These are phyloP conservation scores for Noccaea bulbosa DNA, from an alignment of 345 rosid genomes.

Conservation along the genomic window DNA sequence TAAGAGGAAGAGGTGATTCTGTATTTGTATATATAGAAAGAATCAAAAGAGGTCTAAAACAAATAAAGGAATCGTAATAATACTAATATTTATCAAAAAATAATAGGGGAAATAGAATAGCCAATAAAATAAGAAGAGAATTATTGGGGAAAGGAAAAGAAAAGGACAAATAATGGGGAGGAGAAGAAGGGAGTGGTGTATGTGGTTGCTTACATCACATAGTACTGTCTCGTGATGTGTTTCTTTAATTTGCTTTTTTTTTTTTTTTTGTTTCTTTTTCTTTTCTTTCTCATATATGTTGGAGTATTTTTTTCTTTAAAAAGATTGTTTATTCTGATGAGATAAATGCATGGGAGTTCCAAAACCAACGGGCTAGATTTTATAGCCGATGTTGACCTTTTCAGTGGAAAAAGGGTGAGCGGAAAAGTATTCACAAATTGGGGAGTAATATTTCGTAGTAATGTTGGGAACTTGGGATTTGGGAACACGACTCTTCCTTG, in stretches of 20 bases:
- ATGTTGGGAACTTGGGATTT: conserved; percentile 9
- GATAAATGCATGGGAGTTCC: conserved; percentile 43
- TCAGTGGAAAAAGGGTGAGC: neutral
- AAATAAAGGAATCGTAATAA: conserved; percentile 14
- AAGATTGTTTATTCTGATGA: conserved; percentile 12
- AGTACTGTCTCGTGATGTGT: conserved; percentile 48
- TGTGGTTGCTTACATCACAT: conserved; percentile 72
- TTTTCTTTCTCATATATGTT: neutral
- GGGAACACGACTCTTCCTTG: neutral
- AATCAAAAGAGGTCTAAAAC: conserved; percentile 33
- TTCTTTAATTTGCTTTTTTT: conserved; percentile 27
- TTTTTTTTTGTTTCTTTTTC: conserved; percentile 5
- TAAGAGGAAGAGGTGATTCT: conserved; percentile 37
- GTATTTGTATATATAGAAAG: conserved; percentile 44
- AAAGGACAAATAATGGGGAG: conserved; percentile 46
- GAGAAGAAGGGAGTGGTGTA: conserved; percentile 30
- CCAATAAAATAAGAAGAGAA: conserved; percentile 38
- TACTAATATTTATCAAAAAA: neutral
- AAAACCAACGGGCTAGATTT: conserved; percentile 40
- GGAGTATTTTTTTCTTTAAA: conserved; percentile 9
- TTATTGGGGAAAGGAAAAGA: conserved; percentile 39
- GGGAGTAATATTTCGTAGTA: conserved; percentile 20
- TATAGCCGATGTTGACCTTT: conserved; percentile 41
- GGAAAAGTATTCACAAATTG: conserved; percentile 13
- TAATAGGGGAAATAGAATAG: neutral